Percentiles rank a stretch among this genome's conserved stretches.
phyloP scores from a whole-genome alignment of 352 stramenopile species.

The Thalassiosira livingstoniorum region DNA sequence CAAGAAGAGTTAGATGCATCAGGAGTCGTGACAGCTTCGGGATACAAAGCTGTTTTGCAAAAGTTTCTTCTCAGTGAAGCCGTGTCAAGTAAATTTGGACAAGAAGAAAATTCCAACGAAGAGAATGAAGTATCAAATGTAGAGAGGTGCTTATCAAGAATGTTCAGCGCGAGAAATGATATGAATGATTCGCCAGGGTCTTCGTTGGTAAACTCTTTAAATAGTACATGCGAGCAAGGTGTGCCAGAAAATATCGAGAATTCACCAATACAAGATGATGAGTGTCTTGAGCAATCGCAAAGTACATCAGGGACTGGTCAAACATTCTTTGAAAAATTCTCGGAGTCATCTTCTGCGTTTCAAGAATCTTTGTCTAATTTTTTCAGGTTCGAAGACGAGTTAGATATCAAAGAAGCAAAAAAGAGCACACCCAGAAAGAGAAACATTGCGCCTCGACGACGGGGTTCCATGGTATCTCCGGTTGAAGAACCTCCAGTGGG shows the following conservation, averaged over 20 bases:
- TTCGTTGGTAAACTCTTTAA: no score
- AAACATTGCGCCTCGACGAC: not conserved
- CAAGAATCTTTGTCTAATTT: not conserved
- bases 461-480: not conserved
- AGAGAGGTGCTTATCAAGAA: not conserved
- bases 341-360: not conserved
- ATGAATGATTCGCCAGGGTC: not conserved
- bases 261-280: not conserved
- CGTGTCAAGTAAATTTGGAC: not conserved
- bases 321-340: not conserved
- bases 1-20: not conserved
- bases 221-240: not conserved
- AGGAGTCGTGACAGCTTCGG: constrained; percentile 2
- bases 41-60: constrained; percentile 1
- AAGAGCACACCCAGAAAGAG: not conserved
- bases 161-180: not conserved
- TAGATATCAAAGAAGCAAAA: not conserved
- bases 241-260: not conserved
- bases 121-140: no score
- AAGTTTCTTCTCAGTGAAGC: not conserved
- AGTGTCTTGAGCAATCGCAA: not conserved
- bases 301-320: not conserved
- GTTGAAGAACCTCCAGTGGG: not conserved
- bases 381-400: constrained; percentile 3
- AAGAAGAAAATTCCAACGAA: not conserved